Evolutionary conservation across 2,329 filamentous ascomycete genomes (phyloP), one percentile per base, ranked within the genome.

Genomic region (Epichloe sylvatica): DNA sequence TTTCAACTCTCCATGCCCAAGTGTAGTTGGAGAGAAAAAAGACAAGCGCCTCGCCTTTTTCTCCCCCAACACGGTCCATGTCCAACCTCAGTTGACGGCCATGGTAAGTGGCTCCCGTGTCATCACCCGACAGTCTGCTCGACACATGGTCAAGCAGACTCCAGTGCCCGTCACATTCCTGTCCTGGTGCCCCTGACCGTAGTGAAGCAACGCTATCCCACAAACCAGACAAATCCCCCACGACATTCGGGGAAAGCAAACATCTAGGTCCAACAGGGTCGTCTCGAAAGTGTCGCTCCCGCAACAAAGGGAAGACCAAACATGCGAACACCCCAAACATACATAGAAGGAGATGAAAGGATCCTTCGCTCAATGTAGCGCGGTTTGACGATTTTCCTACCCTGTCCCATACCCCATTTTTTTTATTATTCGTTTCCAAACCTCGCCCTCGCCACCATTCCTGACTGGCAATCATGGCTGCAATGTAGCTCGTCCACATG

Each of bases 191-290:
- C 45, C 37, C 12, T 38, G 19, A 17, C 15, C 19, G 21, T 37
- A 30, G 19, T 17, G 37, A 30, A 41, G 15, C 34, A 44, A 33
- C 15, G 19, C 49, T 34, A 11, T 38, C 39, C 43, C 36, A 38
- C 25, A 38, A 45, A 41, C 13, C 36, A 8, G 19, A 25, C 21
- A 40, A 13, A 33, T 40, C 30, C 25, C 47, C 47, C 21, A 21
- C 13, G 39, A 33, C 12, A 43, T 47, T 43, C 39, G 23, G 49
- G 42, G 33, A 23, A 47, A 36, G 45, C 38, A 46, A 50, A 39
- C 40, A 53, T 51, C 47, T 48, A 49, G 35, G 44, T 44, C 37
- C 45, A 47, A 37, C 38, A 17, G n/a, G 39, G 36, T 36, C 45
- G 36, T 21, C 17, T 30, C 35, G 13, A 34, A 19, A 45, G n/a